Evolutionary conservation across 345 rosid species (phyloP).

Genomic region (Gossypium arboreum): DNA sequence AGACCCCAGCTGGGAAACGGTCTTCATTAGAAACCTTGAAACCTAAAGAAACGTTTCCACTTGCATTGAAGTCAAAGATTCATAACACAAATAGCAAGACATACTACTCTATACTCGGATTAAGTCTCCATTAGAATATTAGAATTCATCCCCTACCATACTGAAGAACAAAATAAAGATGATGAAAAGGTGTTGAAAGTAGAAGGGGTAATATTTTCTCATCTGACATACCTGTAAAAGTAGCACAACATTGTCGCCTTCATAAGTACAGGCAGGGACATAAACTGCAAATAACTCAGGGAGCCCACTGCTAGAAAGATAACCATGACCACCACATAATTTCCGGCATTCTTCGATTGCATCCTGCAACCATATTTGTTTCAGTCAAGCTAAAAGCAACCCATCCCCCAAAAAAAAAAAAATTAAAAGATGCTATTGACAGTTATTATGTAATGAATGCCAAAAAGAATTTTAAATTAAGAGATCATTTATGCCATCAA

Average conservation of each 20-base stretch:
- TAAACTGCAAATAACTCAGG: slow-evolving; percentile 95
- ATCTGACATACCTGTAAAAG: slow-evolving; percentile 65
- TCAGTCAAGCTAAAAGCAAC: slow-evolving; percentile 5
- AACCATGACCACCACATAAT: slow-evolving; percentile 98
- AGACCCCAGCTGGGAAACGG: slow-evolving; percentile 78
- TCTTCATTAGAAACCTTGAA: slow-evolving; percentile 91
- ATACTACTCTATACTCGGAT: background rate
- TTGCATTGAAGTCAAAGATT: background rate
- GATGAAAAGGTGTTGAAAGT: background rate
- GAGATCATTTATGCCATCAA: background rate
- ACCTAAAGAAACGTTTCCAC: slow-evolving; percentile 42
- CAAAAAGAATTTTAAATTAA: background rate
- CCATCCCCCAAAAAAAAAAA: background rate
- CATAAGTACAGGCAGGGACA: slow-evolving; percentile 92
- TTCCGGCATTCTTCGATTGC: slow-evolving; percentile 97
- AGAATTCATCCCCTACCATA: background rate
- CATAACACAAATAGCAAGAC: background rate
- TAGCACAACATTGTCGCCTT: slow-evolving; percentile 94
- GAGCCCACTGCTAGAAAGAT: slow-evolving; percentile 88
- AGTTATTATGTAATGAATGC: background rate
- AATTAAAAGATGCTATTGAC: background rate
- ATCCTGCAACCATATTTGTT: slow-evolving; percentile 50
- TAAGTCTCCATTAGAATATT: background rate
- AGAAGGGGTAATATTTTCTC: background rate
- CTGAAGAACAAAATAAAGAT: background rate